These are phyloP conservation scores for Phytophthora macrochlamydospora DNA, from an alignment of 352 stramenopile genomes.

Conservation along the genomic window DNA sequence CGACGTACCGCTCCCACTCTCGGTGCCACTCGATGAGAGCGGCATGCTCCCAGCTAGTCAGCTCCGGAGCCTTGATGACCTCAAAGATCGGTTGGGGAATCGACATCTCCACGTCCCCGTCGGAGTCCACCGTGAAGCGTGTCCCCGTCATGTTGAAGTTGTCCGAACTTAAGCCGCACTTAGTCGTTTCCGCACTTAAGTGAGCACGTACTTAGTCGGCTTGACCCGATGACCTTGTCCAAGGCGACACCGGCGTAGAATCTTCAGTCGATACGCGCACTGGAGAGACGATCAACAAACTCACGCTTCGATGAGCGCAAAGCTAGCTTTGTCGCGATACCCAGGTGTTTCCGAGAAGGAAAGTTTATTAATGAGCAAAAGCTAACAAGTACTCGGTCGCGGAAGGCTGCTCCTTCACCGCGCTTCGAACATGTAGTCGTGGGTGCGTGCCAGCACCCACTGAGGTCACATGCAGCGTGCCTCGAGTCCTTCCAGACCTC, in stretches of 20 bases:
- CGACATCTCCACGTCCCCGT: constrained; percentile 16
- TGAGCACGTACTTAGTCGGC: constrained; percentile 2
- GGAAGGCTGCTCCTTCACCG: too few relatives aligned
- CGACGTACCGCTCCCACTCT: constrained; percentile 14
- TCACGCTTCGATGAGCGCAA: neutral
- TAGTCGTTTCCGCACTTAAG: constrained; percentile 6
- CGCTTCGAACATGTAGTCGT: too few relatives aligned
- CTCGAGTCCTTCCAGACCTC: too few relatives aligned
- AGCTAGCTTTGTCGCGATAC: neutral
- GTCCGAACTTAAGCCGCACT: constrained; percentile 5
- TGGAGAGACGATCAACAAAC: neutral
- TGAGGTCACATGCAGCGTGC: too few relatives aligned
- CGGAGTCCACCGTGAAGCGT: constrained; percentile 6
- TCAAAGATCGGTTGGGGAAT: constrained; percentile 19
- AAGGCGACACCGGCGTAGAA: too few relatives aligned
- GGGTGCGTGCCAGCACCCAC: too few relatives aligned
- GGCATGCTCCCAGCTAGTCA: constrained; percentile 18
- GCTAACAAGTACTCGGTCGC: too few relatives aligned
- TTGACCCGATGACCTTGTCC: neutral
- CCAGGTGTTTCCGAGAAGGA: neutral
- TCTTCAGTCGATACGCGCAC: constrained; percentile 1
- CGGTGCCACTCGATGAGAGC: constrained; percentile 12
- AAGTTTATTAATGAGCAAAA: neutral
- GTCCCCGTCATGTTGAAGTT: constrained; percentile 10
- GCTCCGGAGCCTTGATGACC: constrained; percentile 10